Percentiles rank a stretch among this genome's conserved stretches.
phyloP scores from a whole-genome alignment of 2,329 filamentous ascomycete genomes.

The Spiromastix sp. region DNA sequence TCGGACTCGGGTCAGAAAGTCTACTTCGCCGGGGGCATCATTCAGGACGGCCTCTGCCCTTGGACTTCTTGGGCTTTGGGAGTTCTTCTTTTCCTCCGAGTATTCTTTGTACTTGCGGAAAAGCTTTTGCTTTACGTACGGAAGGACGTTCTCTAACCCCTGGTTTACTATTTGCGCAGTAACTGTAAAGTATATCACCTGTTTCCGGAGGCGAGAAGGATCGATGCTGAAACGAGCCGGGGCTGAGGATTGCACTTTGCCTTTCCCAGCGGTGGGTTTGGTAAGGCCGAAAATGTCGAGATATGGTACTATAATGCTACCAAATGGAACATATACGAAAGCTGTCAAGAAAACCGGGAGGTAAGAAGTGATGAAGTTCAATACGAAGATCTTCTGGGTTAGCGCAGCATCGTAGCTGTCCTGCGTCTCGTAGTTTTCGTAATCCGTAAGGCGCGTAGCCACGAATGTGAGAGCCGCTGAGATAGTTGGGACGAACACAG shows the following conservation, averaged over 20 bases:
- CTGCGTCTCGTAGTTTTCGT: conserved; percentile 86
- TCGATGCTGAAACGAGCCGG: conserved; percentile 66
- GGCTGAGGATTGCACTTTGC: background rate
- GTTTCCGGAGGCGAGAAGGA: conserved; percentile 76
- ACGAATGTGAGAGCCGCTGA: conserved; percentile 64
- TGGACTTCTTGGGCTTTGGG: conserved; percentile 25
- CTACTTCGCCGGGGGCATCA: conserved; percentile 68
- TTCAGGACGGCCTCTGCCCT: conserved; percentile 37
- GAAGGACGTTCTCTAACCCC: conserved; percentile 71
- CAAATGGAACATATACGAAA: conserved; percentile 91
- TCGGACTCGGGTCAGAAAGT: conserved; percentile 71
- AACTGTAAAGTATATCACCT: conserved; percentile 64
- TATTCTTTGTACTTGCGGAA: conserved; percentile 71
- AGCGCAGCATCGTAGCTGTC: conserved; percentile 75
- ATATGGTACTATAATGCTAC: conserved; percentile 70
- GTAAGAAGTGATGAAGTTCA: conserved; percentile 96
- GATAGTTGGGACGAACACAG: conserved; percentile 67
- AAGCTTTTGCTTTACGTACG: conserved; percentile 69
- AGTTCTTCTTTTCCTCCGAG: conserved; percentile 38
- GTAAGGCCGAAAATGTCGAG: conserved; percentile 70
- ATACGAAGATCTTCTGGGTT: conserved; percentile 85
- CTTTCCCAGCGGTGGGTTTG: conserved; percentile 20
- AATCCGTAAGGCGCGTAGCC: conserved; percentile 65
- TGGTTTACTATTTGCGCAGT: conserved; percentile 76
- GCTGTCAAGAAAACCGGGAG: conserved; percentile 84